A percentile compares a stretch with the other conserved stretches of the same genome.
Conservation (phyloP, 495 filamentous ascomycete genomes). For the Annulohypoxylon moriforme region DNA sequence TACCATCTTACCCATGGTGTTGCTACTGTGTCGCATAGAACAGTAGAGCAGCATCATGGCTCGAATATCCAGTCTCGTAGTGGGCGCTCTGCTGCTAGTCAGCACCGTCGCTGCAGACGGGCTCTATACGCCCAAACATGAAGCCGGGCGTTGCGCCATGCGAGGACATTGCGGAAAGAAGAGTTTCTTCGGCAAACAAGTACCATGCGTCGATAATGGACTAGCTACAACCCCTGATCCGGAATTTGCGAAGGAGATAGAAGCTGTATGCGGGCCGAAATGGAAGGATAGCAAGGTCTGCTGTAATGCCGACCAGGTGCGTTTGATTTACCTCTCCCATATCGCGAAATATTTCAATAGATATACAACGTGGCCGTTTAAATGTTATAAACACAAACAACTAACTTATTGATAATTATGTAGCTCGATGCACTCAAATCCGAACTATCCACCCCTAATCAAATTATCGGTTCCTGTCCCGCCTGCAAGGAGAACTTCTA, state of each 20-base stretch:
- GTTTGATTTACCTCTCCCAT: slow-evolving; percentile 28
- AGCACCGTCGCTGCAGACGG: slow-evolving; percentile 48
- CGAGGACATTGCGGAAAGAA: slow-evolving; percentile 91
- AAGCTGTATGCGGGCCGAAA: slow-evolving; percentile 85
- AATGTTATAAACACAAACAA: background rate
- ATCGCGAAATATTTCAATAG: background rate
- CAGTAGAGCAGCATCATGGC: slow-evolving; percentile 44
- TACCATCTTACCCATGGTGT: slow-evolving; percentile 29
- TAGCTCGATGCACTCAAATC: slow-evolving; percentile 80
- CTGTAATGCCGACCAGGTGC: slow-evolving; percentile 83
- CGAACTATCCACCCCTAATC: slow-evolving; percentile 87
- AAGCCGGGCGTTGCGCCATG: slow-evolving; percentile 89
- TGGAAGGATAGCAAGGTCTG: slow-evolving; percentile 88
- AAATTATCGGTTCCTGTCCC: slow-evolving; percentile 90
- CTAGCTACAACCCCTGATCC: slow-evolving; percentile 77
- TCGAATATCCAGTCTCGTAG: slow-evolving; percentile 50
- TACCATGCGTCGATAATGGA: slow-evolving; percentile 95
- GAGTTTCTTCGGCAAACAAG: slow-evolving; percentile 83
- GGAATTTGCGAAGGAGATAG: slow-evolving; percentile 75
- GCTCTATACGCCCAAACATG: slow-evolving; percentile 72
- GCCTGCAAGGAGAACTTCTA: slow-evolving; percentile 98
- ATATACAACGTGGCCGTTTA: background rate
- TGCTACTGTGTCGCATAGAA: slow-evolving; percentile 11
- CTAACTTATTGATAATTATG: slow-evolving; percentile 41
- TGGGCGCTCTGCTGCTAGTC: slow-evolving; percentile 51